These are phyloP conservation scores for Erysiphe pulchra DNA, from an alignment of 2,329 filamentous ascomycete species.

Conservation along the genomic window DNA sequence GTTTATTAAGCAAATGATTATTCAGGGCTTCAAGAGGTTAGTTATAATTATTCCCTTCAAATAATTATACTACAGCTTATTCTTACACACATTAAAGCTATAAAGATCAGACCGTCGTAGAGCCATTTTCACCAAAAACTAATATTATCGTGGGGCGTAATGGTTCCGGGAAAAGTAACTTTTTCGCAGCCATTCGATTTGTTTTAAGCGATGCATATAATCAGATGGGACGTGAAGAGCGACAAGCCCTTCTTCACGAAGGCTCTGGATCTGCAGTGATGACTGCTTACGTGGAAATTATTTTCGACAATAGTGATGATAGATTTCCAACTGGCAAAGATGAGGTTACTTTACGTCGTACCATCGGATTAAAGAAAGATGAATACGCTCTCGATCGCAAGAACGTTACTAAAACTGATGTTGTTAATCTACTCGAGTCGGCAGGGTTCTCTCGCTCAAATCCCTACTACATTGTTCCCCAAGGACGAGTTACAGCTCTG, in stretches of 20 bases:
- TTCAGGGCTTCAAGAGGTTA: conserved; percentile 98
- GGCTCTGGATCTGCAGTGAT: conserved; percentile 93
- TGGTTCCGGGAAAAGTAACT: conserved; percentile 97
- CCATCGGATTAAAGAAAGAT: conserved; percentile 93
- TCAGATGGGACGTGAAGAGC: conserved; percentile 84
- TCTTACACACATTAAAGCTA: conserved; percentile 32
- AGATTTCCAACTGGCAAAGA: conserved; percentile 83
- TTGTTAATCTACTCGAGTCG: conserved; percentile 84
- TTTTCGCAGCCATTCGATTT: conserved; percentile 96
- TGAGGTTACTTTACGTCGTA: conserved; percentile 73
- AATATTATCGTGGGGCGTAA: conserved; percentile 98
- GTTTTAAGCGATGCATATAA: conserved; percentile 95
- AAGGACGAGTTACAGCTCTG: conserved; percentile 80
- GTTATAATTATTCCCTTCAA: conserved; percentile 4
- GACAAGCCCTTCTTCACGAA: conserved; percentile 88
- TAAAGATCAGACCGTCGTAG: conserved; percentile 97
- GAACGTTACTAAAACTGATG: conserved; percentile 80
- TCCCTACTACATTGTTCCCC: conserved; percentile 96
- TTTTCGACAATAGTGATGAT: conserved; percentile 93
- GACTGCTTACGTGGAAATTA: conserved; percentile 98
- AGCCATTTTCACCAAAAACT: conserved; percentile 89
- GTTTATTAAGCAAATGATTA: conserved; percentile 99
- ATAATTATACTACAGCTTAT: conserved; percentile 2
- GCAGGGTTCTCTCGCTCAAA: conserved; percentile 94
- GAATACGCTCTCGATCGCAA: conserved; percentile 96